Evolutionary conservation across 164 flowering plant genomes (phyloP).

Genomic region (Annona squamosa): DNA sequence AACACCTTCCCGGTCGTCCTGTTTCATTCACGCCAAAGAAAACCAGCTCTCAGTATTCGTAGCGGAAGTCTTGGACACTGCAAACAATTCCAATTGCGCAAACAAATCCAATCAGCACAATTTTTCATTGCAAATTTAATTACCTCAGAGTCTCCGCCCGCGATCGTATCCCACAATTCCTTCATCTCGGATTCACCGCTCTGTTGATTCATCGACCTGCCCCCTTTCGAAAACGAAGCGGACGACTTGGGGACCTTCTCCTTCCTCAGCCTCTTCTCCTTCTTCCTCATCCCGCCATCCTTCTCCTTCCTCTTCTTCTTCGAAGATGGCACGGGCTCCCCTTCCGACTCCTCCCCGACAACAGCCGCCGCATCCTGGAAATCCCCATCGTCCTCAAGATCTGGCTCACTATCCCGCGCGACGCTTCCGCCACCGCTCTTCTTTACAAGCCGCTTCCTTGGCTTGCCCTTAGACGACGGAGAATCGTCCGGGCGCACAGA

Average conservation of each 20-base stretch:
- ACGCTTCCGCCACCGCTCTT: constrained; percentile 22
- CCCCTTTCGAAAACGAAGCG: constrained; percentile 18
- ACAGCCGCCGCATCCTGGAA: constrained; percentile 15
- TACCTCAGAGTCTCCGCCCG: constrained; percentile 86
- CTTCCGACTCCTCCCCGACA: constrained; percentile 18
- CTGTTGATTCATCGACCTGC: constrained; percentile 22
- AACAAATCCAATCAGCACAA: too few relatives aligned
- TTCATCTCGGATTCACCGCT: constrained; percentile 64
- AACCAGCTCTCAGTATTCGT: too few relatives aligned
- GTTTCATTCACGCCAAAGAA: constrained; percentile 5
- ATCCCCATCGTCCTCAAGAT: constrained; percentile 25
- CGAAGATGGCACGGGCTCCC: constrained; percentile 12
- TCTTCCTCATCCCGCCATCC: constrained; percentile 28
- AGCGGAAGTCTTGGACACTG: too few relatives aligned
- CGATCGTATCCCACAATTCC: constrained; percentile 90
- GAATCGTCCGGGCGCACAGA: neutral
- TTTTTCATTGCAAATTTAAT: too few relatives aligned
- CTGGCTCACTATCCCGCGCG: constrained; percentile 14
- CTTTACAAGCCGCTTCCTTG: constrained; percentile 71
- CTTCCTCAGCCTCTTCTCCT: constrained; percentile 36
- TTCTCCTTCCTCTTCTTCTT: constrained; percentile 35
- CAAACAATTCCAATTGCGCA: too few relatives aligned
- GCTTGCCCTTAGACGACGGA: constrained; percentile 29
- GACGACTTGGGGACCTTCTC: constrained; percentile 16
- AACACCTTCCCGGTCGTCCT: constrained; percentile 84